A percentile compares a stretch with the other conserved stretches of the same genome.
Evolutionary conservation across 768 basidiomycete species (phyloP).

Genomic region (Phylloporus sp.): DNA sequence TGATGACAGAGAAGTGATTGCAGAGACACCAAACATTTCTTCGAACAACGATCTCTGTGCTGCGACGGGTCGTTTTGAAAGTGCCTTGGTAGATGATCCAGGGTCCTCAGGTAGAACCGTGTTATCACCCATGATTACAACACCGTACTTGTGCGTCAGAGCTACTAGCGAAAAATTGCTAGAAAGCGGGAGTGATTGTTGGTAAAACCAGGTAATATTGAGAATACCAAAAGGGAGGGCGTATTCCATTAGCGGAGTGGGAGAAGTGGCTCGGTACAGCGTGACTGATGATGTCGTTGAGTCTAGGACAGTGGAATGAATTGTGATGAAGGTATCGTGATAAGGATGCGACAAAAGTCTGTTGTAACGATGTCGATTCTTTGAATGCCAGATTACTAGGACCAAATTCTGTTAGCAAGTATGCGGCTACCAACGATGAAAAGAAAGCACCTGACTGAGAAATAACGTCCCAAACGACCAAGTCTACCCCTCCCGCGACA

Average conservation of each 20-base stretch:
- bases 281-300: slow-evolving; percentile 38
- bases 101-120: slow-evolving; percentile 40
- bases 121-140: slow-evolving; percentile 66
- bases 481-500: slow-evolving; percentile 42
- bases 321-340: slow-evolving; percentile 56
- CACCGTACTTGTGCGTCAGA: slow-evolving; percentile 62
- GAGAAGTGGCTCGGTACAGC: slow-evolving; percentile 46
- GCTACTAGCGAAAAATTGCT: slow-evolving; percentile 58
- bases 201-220: slow-evolving; percentile 40
- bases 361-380: slow-evolving; percentile 35
- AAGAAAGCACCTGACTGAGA: slow-evolving; percentile 47
- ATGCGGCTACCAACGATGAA: background rate
- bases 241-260: slow-evolving; percentile 40
- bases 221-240: slow-evolving; percentile 63
- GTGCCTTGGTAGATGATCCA: slow-evolving; percentile 40
- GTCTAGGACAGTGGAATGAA: slow-evolving; percentile 38
- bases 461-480: slow-evolving; percentile 74
- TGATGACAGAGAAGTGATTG: slow-evolving; percentile 42
- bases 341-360: slow-evolving; percentile 52
- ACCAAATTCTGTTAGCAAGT: background rate
- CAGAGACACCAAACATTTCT: slow-evolving; percentile 85
- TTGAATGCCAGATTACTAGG: slow-evolving; percentile 60
- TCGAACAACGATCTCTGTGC: slow-evolving; percentile 68
- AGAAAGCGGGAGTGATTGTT: slow-evolving; percentile 30
- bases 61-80: slow-evolving; percentile 27